Evolutionary conservation across 345 rosid species (phyloP).

Genomic region (Citrus inodora): DNA sequence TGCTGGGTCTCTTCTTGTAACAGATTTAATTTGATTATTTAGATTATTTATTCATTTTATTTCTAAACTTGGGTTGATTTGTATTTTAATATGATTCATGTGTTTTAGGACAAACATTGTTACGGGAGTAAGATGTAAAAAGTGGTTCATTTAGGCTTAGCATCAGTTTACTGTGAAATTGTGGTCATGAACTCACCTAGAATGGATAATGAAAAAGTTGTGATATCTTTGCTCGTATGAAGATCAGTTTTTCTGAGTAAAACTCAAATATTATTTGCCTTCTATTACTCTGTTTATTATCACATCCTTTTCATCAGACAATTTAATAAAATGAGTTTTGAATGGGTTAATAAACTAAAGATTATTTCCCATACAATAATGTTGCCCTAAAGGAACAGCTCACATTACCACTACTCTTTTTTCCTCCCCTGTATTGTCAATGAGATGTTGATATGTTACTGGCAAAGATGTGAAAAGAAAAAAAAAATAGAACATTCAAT

Average conservation of each 20-base stretch:
- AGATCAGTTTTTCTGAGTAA: background rate
- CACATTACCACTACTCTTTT: background rate
- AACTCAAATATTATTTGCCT: background rate
- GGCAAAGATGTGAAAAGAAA: background rate
- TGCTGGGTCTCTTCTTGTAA: too few species aligned
- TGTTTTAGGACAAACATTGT: background rate
- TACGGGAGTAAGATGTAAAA: background rate
- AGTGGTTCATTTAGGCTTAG: background rate
- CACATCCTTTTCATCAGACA: background rate
- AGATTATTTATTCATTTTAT: too few species aligned
- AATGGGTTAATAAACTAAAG: background rate
- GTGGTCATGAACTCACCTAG: too few species aligned
- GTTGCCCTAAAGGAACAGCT: background rate
- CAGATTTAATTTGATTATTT: too few species aligned
- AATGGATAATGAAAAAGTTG: background rate
- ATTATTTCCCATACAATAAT: background rate
- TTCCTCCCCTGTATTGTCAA: background rate
- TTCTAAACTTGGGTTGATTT: background rate
- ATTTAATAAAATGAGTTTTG: background rate
- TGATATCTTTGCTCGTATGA: background rate
- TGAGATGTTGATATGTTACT: background rate
- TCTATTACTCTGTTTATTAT: background rate
- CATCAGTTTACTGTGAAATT: background rate
- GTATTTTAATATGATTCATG: background rate
- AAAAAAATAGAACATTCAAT: background rate